These are phyloP conservation scores for Euphorbia lathyris DNA, from an alignment of 345 rosid genomes.

Conservation along the genomic window DNA sequence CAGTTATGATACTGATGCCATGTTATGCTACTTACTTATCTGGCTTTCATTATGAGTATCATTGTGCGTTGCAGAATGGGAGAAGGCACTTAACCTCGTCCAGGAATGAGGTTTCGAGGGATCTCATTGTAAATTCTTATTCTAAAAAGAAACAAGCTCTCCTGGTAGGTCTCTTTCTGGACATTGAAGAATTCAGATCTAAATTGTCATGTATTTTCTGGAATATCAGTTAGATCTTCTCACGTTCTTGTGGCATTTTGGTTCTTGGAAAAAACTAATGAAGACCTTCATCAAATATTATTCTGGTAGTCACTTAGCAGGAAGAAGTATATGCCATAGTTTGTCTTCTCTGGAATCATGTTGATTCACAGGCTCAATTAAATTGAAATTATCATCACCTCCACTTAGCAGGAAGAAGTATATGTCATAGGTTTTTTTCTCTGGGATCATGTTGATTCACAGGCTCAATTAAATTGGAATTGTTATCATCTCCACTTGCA, in stretches of 20 bases:
- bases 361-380: background rate
- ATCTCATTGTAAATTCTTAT: constrained; percentile 87
- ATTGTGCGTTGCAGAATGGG: constrained; percentile 69
- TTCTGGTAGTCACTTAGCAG: background rate
- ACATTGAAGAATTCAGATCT: constrained; percentile 7
- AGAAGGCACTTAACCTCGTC: constrained; percentile 89
- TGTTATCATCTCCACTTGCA: constrained; percentile 34
- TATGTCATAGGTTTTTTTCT: background rate
- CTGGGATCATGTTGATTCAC: background rate
- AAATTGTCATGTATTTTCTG: background rate
- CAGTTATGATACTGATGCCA: background rate
- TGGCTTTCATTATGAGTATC: constrained; percentile 22
- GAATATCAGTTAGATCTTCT: background rate
- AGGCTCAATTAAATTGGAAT: background rate
- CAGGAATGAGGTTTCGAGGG: constrained; percentile 95
- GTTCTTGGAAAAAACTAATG: background rate
- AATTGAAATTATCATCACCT: constrained; percentile 1
- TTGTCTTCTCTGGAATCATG: background rate
- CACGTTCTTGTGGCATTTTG: background rate
- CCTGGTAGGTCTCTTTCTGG: constrained; percentile 46
- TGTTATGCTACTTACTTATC: constrained; percentile 9
- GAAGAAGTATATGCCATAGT: background rate
- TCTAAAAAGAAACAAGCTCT: constrained; percentile 95
- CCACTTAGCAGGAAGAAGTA: constrained; percentile 17
- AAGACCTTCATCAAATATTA: background rate